These are phyloP conservation scores for Corchorus capsularis DNA, from an alignment of 345 rosid genomes.

Conservation along the genomic window DNA sequence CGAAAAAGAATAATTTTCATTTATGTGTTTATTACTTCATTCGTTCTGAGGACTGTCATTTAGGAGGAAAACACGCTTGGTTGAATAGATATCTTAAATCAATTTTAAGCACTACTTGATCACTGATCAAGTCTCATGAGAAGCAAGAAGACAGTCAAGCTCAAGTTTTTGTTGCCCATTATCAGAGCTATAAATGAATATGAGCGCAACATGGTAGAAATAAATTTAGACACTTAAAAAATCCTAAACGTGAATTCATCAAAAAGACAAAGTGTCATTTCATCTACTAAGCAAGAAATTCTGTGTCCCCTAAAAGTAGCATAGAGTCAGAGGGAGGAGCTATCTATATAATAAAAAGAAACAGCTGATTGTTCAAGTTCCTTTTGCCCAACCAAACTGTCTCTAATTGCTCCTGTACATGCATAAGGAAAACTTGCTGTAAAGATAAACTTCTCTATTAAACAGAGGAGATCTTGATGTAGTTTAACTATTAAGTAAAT, in stretches of 20 bases:
- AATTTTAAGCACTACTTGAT: too few relatives aligned
- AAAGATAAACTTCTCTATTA: not conserved
- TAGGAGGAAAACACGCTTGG: too few relatives aligned
- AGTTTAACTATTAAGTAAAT: not conserved
- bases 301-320: not conserved
- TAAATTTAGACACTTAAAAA: not conserved
- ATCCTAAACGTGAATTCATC: not conserved
- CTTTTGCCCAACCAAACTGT: conserved; percentile 49
- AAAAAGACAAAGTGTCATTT: not conserved
- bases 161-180: not conserved
- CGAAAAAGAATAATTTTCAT: too few relatives aligned
- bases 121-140: not conserved
- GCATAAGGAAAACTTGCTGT: conserved; percentile 8
- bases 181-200: not conserved
- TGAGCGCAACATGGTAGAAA: not conserved
- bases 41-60: too few relatives aligned
- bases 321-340: not conserved
- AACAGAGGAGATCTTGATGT: not conserved
- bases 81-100: too few relatives aligned
- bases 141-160: not conserved
- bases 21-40: too few relatives aligned
- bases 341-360: too few relatives aligned
- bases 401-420: conserved; percentile 74
- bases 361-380: conserved; percentile 60
- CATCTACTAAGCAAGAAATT: not conserved